Evolutionary conservation across 345 rosid genomes (phyloP), one percentile per base, ranked within the genome.

Genomic region (Camelina laxa): DNA sequence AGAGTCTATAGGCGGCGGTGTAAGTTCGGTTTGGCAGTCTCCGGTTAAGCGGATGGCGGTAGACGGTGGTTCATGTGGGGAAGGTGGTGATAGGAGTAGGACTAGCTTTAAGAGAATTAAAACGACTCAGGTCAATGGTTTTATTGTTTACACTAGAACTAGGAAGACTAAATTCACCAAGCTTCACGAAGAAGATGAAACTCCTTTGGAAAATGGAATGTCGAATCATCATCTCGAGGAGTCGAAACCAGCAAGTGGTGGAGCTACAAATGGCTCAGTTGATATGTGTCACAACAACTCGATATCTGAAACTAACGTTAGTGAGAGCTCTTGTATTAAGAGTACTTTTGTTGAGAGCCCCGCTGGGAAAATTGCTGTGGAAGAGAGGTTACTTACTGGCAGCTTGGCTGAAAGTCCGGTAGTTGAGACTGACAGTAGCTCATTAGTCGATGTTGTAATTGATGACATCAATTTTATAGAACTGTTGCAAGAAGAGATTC

Each of bases 61-160:
- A 73, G 76, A 73, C 70, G 79, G 82, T 47, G 79, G 82, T 47
- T 77, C 68, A 20, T 67, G 81, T 74, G 67, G 35, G 10, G 70
- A 74, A 33, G 76, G 72, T 36, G 74, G 62, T 50, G 86, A 84
- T 41, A 80, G 65, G 73, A 79, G 63, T 65, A 79, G 76, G 65
- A 79, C 60, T 67, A 64, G 85, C 13, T 77, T 78, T 76, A 89
- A 89, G 85, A 80, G 92, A 66, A 75, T 83, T 67, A 91, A 82
- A 77, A 80, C 78, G 71, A 80, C 83, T 63, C 75, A 85, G 67
- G 89, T 86, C 31, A 88, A 88, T 87, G 90, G 96, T 59, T 80
- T 75, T 54, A 86, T 89, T 59, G 98, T 93, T 53, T 93, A 93
- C 60, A 84, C 90, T 65, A 86, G 98, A 75, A 79, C 80, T 55